Evolutionary conservation across 2,329 filamentous ascomycete species (phyloP), one percentile per base, ranked within the genome.

Genomic region (Phyllosticta citribraziliensis): DNA sequence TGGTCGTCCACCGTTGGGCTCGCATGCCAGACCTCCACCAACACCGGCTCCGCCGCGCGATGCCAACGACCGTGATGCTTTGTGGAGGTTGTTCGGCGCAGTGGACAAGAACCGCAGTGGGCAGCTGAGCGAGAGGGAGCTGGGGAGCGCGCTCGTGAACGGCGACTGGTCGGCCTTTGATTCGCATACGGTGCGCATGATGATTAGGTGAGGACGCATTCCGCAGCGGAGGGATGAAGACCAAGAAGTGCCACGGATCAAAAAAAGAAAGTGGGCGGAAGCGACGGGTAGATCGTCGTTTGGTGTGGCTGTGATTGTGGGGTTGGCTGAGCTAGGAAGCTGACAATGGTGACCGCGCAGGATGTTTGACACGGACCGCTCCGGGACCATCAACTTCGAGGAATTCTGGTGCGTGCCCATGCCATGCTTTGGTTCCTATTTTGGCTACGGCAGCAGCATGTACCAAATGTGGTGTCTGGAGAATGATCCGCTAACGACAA

Each of bases 81-180:
- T 99, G 19, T 85, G 91, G 72, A 89, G 89, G 3, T 80, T 97
- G 25, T 99, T 97, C 77, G 83, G 89, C 63, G 91, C 91, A 1
- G 93, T 97, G 14, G 95, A 99, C 76, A 92, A 90, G 70, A 83
- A 90, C 74, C 82, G 88, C 61, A 91, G 83, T 57, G 92, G 93
- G 20, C 85, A 91, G 65, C 82, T 99, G 55, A 91, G 88, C 2
- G 92, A 96, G 75, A 81, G 82, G 57, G 93, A 97, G 74, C 86
- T 99, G 52, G 88, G 89, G 10, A 87, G 89, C 1, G 94, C 94
- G 20, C 85, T 99, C 5, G 92, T 97, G 63, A 99, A 99, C 72
- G 93, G 92, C 60, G 94, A 99, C 80, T 97, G 90, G 84, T 90
- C 90, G 1, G 84, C 91, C 4, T 99, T 99, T 73, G 92, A 99